Conservation (phyloP, 495 filamentous ascomycete species). For the Penicillium tannophilum region DNA sequence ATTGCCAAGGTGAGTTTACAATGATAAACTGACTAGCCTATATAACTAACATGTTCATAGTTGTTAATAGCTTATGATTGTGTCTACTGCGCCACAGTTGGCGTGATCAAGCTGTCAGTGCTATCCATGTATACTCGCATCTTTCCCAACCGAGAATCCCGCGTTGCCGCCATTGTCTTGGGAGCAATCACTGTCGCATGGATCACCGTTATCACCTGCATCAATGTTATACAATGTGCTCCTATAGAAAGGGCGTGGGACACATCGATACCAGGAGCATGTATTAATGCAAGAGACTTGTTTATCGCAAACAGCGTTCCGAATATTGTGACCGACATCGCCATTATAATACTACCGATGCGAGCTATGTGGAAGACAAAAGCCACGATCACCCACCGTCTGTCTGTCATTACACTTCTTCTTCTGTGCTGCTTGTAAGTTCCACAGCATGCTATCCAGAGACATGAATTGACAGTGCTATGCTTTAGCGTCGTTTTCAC, state of each 20-base stretch:
- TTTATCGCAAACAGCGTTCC: slow-evolving; percentile 50
- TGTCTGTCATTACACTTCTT: slow-evolving; percentile 19
- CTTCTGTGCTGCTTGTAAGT: slow-evolving; percentile 23
- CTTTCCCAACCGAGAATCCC: slow-evolving; percentile 41
- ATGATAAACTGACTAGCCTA: background rate
- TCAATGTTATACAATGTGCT: slow-evolving; percentile 48
- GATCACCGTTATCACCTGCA: slow-evolving; percentile 43
- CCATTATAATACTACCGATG: slow-evolving; percentile 48
- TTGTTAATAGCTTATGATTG: slow-evolving; percentile 17
- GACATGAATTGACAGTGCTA: background rate
- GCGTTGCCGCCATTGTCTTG: slow-evolving; percentile 39
- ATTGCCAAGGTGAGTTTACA: slow-evolving; percentile 12
- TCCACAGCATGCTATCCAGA: background rate
- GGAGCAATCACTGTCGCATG: slow-evolving; percentile 41
- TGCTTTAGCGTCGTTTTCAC: slow-evolving; percentile 18
- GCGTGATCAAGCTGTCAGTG: slow-evolving; percentile 38
- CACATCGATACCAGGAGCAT: slow-evolving; percentile 33
- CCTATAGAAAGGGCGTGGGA: slow-evolving; percentile 47
- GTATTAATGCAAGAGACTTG: slow-evolving; percentile 47
- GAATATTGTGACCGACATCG: slow-evolving; percentile 49
- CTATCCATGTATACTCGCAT: slow-evolving; percentile 48
- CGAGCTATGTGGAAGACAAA: slow-evolving; percentile 46
- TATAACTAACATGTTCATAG: slow-evolving; percentile 4
- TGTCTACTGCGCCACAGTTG: slow-evolving; percentile 12
- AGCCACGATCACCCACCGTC: slow-evolving; percentile 9